These are phyloP conservation scores for Pichia inconspicua DNA, from an alignment of 1,139 yeast genomes.

Conservation along the genomic window DNA sequence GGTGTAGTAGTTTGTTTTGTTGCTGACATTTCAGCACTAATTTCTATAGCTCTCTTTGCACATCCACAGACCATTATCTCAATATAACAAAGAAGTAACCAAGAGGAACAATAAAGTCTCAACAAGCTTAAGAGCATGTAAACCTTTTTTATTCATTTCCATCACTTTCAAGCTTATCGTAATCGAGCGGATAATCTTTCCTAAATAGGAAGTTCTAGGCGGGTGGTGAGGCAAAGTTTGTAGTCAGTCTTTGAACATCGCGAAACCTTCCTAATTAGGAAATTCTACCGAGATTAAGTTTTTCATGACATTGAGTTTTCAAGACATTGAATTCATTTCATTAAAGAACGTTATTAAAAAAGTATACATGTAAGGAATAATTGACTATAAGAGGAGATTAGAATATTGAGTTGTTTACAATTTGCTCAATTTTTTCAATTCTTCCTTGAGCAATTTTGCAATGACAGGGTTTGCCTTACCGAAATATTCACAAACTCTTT, in stretches of 20 bases:
- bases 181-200: no score
- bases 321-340: no score
- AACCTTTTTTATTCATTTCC: no score
- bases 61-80: slow-evolving; percentile 23
- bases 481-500: slow-evolving; percentile 72
- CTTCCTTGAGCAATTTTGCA: slow-evolving; percentile 56
- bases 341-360: background rate
- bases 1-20: background rate
- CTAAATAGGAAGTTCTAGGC: no score
- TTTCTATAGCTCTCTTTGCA: slow-evolving; percentile 15
- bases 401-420: slow-evolving; percentile 1
- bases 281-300: background rate
- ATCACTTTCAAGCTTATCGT: no score
- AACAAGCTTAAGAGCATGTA: no score
- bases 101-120: no score
- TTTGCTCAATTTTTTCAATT: slow-evolving; percentile 25
- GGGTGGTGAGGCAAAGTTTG: no score
- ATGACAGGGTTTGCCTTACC: slow-evolving; percentile 62
- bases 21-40: slow-evolving; percentile 3
- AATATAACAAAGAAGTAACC: background rate
- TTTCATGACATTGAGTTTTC: no score
- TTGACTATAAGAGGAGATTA: background rate
- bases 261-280: slow-evolving; percentile 5
- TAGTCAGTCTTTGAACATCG: background rate
- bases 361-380: background rate